Evolutionary conservation across 495 filamentous ascomycete species (phyloP), one percentile per base, ranked within the genome.

Genomic region (Talaromyces thailandensis): DNA sequence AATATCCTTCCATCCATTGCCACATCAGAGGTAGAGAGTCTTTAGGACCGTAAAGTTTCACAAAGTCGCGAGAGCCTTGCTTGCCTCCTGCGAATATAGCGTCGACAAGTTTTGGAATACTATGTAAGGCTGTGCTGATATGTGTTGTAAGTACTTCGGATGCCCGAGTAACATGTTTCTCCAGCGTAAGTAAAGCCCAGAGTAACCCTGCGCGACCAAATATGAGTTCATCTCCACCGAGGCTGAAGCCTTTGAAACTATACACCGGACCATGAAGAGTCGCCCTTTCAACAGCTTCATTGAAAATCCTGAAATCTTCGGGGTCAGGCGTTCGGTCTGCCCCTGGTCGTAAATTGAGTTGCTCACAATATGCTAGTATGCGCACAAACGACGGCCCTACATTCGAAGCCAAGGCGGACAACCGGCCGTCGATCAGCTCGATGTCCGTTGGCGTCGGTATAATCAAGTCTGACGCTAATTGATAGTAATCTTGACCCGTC

Each of bases 21-120:
- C 77, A 81, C 79, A 80, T 81, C 63, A 81, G 64, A 6, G 74
- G 75, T 53, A 77, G 65, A 6, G 76, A 71, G 32, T 71, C 67
- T 52, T 71, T 28, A 1, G 69, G 61, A 16, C 75, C 71, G 56
- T 77, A 58, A 25, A 66, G 68, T 16, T 70, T 52, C 1, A 62
- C 64, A 60, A 69, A 78, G 18, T 69, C 65, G 6, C 61, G 65
- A 1, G 70, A 63, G 1, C 79, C 73, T 43, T 74, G 67, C 59
- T 64, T 68, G 4, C 79, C 76, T 6, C 70, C 66, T 18, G 67
- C 64, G 29, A 82, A 63, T 21, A 79, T 73, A 0, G 67, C 65
- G 56, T 72, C 65, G 24, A 80, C 61, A 6, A 80, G 53, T 2
- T 63, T 58, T 0, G 73, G 70, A 37, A 79, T 66, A 12, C 43